These are phyloP conservation scores for Bothriochloa decipiens DNA, from an alignment of 176 grass and related monocot species.

Conservation along the genomic window DNA sequence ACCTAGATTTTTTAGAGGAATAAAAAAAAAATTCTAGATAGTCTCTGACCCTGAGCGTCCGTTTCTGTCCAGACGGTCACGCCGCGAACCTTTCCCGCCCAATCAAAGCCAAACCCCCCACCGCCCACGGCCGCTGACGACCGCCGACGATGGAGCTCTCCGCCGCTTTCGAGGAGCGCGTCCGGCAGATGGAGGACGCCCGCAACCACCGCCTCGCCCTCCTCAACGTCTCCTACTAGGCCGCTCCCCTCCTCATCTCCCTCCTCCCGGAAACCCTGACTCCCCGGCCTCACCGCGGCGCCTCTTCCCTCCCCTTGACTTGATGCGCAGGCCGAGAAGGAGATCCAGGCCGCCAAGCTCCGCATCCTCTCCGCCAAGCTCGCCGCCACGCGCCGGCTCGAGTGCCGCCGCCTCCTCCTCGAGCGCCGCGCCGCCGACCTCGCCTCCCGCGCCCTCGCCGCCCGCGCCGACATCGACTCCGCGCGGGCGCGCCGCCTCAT, in stretches of 20 bases:
- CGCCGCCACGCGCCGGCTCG: conserved; percentile 44
- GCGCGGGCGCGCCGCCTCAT: conserved; percentile 37
- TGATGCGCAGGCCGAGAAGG: conserved; percentile 70
- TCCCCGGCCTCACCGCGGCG: neutral
- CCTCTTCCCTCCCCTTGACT: conserved; percentile 2
- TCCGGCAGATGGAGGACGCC: conserved; percentile 80
- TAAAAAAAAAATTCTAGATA: too few species aligned
- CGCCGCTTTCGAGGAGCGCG: conserved; percentile 72
- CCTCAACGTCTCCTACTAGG: conserved; percentile 48
- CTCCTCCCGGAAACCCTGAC: conserved; percentile 32
- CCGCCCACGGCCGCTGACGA: neutral
- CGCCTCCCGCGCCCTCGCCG: conserved; percentile 62
- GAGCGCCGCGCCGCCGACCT: conserved; percentile 61
- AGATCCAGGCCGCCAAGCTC: conserved; percentile 62
- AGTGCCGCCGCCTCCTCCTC: conserved; percentile 76
- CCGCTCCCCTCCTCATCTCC: neutral
- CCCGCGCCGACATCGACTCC: conserved; percentile 65
- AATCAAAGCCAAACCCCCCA: neutral
- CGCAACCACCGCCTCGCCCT: conserved; percentile 70
- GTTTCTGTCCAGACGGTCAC: neutral
- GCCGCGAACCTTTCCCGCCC: conserved; percentile 21
- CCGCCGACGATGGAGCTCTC: conserved; percentile 60
- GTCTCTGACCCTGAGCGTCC: neutral
- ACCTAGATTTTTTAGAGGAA: too few species aligned
- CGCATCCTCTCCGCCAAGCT: conserved; percentile 58